Evolutionary conservation across 2,329 filamentous ascomycete species (phyloP), one percentile per base, ranked within the genome.

Genomic region (Xylariaceae sp.): DNA sequence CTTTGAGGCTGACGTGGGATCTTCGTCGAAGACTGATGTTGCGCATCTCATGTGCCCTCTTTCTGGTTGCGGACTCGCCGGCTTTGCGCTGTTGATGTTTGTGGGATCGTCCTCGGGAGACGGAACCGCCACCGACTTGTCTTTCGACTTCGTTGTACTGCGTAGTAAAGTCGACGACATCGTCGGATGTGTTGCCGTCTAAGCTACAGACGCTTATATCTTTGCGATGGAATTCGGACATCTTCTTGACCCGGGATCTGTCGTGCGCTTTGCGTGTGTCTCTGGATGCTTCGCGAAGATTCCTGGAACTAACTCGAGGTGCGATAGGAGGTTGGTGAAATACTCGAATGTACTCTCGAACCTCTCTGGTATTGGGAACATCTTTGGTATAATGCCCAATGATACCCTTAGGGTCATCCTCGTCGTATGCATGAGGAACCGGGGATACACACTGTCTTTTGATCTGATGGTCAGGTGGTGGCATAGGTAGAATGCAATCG

Each of bases 1-100:
- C 73, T 34, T 61, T 63, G 9, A 80, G 61, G 49, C 76, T 80
- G 50, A 79, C 67, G 55, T 80, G 75, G 2, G 73, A 75, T 45
- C 67, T 69, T 24, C 69, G 67, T 41, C 66, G 66, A 22, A 81
- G 66, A 52, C 63, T 73, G 44, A 74, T 39, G 16, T 56, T 53
- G 32, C 47, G 54, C 19, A 57, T 26, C n/a, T 54, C 53, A 32
- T 53, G 54, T 19, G 34, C 39, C 38, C 45, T 47, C 32, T 45
- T 54, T 4, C 26, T 43, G 24, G 46, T 28, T n/a, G 42, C n/a
- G n/a, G 35, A 18, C 26, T 32, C 24, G 2, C 39, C 30, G 8
- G 42, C 17, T 9, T 9, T 33, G 29, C 44, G 43, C 31, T 38
- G 37, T 33, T 35, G 43, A 9, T 31, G 41, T 11, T 30, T 34